Base-by-base conservation (phyloP, 768 basidiomycete species). In the Leccinum uliginosum region DNA sequence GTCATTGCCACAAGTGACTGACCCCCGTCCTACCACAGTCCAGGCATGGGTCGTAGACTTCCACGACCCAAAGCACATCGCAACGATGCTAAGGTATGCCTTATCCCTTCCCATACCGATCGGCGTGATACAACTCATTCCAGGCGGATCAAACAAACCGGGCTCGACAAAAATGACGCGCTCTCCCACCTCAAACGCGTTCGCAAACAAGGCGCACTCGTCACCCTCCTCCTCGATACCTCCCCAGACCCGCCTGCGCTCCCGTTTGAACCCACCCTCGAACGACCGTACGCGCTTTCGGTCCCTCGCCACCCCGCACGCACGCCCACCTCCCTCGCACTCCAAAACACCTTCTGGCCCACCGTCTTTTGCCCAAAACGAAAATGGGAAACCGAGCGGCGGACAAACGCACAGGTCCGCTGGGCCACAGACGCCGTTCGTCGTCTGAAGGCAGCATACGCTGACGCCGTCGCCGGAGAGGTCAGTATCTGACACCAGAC, bases 301-400 rank as follows among this genome's bases (percentile, higher is more conserved):
- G 89, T 94, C 1, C 93, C 95, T 1, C 70, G 74, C 29, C 76
- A 79, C 14, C 78, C 85, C 11, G 92, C 93, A 1, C 74, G 87
- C 4, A 92, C 91, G 0, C 74, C 74, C 0, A 76, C 77, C 14
- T 88, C 93, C 8, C 75, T 92, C 21, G 68, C 71, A 43, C 67
- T 83, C 32, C 94, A 95, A 72, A 79, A 81, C 38, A 69, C 79
- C 1, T 72, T 91, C n/a, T 98, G 96, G 96, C 96, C 96, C 8
- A 90, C 89, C 11, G 73, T 84, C 14, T 92, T 83, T 62, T 77
- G 84, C 4, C 89, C 89, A 0, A 79, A 80, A 32, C 79, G 84
- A 59, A 90, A 84, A 66, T 82, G 80, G 63, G 87, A 89, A 56
- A 71, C 75, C 1, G 82, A 86, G 58, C 73, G 74, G 6, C 92